These are phyloP conservation scores for Metroxylon sagu DNA, from an alignment of 176 grass and related monocot species.

Conservation along the genomic window DNA sequence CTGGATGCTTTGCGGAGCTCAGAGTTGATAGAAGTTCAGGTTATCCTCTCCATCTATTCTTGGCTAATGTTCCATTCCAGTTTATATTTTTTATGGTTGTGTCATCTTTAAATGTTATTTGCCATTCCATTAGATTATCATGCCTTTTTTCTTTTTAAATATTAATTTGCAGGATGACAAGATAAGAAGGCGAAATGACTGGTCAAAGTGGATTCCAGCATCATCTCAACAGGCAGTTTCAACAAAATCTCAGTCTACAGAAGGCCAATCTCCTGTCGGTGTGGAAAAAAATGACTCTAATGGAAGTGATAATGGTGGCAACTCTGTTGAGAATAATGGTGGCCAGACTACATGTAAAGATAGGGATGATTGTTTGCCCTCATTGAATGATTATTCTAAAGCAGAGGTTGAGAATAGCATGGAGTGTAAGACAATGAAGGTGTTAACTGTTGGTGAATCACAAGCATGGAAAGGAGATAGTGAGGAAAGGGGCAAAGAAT, in stretches of 20 bases:
- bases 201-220: constrained; percentile 52
- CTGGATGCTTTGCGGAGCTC: constrained; percentile 50
- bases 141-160: constrained; percentile 10
- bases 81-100: neutral
- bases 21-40: constrained; percentile 62
- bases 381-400: constrained; percentile 9
- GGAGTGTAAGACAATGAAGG: constrained; percentile 15
- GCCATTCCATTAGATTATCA: neutral
- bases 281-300: constrained; percentile 20
- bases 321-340: constrained; percentile 23
- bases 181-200: constrained; percentile 51
- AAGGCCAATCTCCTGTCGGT: constrained; percentile 29
- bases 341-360: constrained; percentile 24
- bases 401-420: constrained; percentile 13
- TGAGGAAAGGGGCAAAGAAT: neutral
- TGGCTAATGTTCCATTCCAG: too few species aligned
- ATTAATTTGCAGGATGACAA: constrained; percentile 40
- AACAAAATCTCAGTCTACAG: constrained; percentile 22
- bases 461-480: constrained; percentile 4
- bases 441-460: constrained; percentile 25
- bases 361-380: constrained; percentile 22
- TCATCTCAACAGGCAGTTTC: constrained; percentile 10
- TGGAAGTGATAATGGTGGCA: constrained; percentile 19
- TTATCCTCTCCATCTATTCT: constrained; percentile 22
- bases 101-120: neutral